These are phyloP conservation scores for Naganishia cerealis DNA, from an alignment of 1,284 basidiomycete genomes.

Conservation along the genomic window DNA sequence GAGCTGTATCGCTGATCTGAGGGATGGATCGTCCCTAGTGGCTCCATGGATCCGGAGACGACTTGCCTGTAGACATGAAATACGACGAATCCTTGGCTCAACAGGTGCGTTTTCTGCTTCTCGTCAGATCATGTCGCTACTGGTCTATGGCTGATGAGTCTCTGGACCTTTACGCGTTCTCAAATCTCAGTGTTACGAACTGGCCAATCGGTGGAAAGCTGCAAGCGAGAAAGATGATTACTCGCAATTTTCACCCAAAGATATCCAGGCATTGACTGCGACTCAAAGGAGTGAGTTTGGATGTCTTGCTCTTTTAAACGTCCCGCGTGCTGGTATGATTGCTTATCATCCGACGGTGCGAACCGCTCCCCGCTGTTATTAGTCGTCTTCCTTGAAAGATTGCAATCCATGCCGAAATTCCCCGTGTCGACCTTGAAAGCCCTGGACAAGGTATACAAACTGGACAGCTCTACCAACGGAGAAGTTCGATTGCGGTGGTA, in stretches of 20 bases:
- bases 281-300: conserved; percentile 44
- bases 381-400: conserved; percentile 58
- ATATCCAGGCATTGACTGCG: conserved; percentile 48
- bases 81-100: conserved; percentile 81
- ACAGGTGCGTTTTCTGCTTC: conserved; percentile 58
- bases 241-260: conserved; percentile 45
- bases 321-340: neutral
- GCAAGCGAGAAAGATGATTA: conserved; percentile 60
- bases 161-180: neutral
- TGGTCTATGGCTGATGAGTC: conserved; percentile 17
- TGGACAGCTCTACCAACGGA: conserved; percentile 54
- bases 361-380: neutral
- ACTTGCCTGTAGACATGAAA: conserved; percentile 75
- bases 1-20: conserved; percentile 16
- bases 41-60: conserved; percentile 77
- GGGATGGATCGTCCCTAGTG: conserved; percentile 55
- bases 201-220: conserved; percentile 75
- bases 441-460: conserved; percentile 55
- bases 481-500: conserved; percentile 58
- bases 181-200: conserved; percentile 54
- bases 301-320: no score
- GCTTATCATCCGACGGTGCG: neutral
- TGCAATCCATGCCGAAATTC: conserved; percentile 49
- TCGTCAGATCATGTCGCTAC: conserved; percentile 4
- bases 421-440: conserved; percentile 44